Evolutionary conservation across 208 protist genomes (phyloP), one percentile per base, ranked within the genome.

Genomic region (Balamuthia mandrillaris): DNA sequence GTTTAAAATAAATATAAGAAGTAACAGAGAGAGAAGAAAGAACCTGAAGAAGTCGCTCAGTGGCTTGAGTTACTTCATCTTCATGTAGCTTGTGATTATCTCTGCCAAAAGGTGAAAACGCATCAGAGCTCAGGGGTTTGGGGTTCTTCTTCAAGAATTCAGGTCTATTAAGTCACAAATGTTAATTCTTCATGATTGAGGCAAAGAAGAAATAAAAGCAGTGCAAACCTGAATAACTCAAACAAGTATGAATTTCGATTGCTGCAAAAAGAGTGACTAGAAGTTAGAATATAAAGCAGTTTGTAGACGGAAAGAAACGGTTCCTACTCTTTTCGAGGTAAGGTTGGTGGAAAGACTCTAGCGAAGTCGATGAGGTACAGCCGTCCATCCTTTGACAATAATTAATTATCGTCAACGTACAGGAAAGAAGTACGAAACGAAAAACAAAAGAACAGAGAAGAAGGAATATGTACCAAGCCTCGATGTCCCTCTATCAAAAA

Each of bases 341-440:
- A 47, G 1, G 44, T 58, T 14, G 72, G 72, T 33, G 72, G 72
- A 2, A 81, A 33, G 35, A 81, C 49, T 12, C 72, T 24, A 12
- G 72, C 39, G 45, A 81, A 81, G 72, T 81, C 72, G 33, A 81
- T 21, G n/a, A 81, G 51, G 51, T 81, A 81, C 29, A 63, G 37
- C 3, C 72, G 44, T 4, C 72, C 72, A n/a, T 81, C 72, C 49
- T 81, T 4, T 9, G n/a, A n/a, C n/a, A n/a, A n/a, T n/a, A n/a
- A n/a, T n/a, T n/a, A n/a, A n/a, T n/a, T n/a, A n/a, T n/a, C n/a
- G n/a, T n/a, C n/a, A n/a, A n/a, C n/a, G n/a, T n/a, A n/a, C n/a
- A n/a, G n/a, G n/a, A n/a, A n/a, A n/a, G n/a, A n/a, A n/a, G n/a
- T n/a, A n/a, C n/a, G n/a, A n/a, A n/a, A n/a, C n/a, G n/a, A n/a